Conservation (phyloP, 306 rosid genomes). For the Rosa multiflora region DNA sequence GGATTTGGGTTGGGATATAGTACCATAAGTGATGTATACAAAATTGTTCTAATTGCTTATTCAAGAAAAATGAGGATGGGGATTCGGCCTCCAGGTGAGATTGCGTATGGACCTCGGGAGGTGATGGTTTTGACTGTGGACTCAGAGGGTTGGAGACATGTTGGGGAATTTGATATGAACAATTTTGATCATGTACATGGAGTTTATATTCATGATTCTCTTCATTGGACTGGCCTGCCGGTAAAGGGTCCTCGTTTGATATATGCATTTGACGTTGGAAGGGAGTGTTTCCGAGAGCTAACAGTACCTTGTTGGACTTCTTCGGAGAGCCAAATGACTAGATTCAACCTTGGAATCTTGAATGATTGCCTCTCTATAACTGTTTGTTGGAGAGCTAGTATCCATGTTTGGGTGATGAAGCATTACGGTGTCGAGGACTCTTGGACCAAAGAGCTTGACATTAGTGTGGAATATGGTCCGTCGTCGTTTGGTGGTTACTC, state of each 20-base stretch:
- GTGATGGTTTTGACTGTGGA: background rate
- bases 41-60: background rate
- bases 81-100: too few species aligned
- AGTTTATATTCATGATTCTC: background rate
- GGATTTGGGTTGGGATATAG: background rate
- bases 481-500: background rate
- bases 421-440: background rate
- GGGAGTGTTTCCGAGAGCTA: background rate
- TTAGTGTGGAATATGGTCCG: background rate
- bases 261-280: background rate
- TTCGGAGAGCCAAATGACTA: background rate
- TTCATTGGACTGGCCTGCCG: background rate
- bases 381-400: background rate
- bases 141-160: background rate
- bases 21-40: background rate
- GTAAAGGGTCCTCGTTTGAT: background rate
- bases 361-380: background rate
- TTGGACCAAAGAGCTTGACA: background rate
- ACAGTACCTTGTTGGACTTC: background rate
- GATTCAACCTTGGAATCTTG: background rate
- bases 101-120: background rate
- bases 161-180: background rate
- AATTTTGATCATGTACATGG: background rate
- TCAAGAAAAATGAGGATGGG: background rate
- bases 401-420: background rate